Conservation (phyloP, 1,284 basidiomycete genomes). For the Singerocomus inundabilis region DNA sequence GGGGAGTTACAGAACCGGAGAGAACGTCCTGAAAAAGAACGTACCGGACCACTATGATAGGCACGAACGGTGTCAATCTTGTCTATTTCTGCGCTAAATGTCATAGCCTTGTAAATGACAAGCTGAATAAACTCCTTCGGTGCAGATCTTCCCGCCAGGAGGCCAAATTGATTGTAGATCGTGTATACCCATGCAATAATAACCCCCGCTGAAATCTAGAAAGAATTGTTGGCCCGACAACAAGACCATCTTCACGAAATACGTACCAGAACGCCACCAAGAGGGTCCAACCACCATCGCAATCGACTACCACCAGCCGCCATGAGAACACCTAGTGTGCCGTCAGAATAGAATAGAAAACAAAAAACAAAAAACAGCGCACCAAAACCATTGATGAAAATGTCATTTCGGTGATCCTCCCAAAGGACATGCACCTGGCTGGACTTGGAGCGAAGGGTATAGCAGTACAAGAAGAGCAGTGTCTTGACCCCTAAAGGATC, state of each 20-base stretch:
- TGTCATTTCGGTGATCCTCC: conserved; percentile 93
- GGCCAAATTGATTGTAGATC: conserved; percentile 78
- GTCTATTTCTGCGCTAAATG: conserved; percentile 83
- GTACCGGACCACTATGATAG: conserved; percentile 77
- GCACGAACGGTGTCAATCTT: conserved; percentile 87
- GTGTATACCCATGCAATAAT: conserved; percentile 81
- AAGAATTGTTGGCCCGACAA: conserved; percentile 5
- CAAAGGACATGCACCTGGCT: conserved; percentile 93
- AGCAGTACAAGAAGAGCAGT: conserved; percentile 85
- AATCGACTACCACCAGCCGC: conserved; percentile 88
- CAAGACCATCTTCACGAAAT: conserved; percentile 2
- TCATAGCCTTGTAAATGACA: conserved; percentile 90
- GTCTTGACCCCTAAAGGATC: conserved; percentile 71
- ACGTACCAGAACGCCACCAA: conserved; percentile 74
- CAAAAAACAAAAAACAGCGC: conserved; percentile 17
- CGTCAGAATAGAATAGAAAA: conserved; percentile 8
- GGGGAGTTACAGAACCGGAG: neutral
- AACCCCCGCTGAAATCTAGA: conserved; percentile 74
- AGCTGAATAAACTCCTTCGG: conserved; percentile 89
- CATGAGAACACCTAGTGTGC: conserved; percentile 74
- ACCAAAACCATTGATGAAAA: conserved; percentile 82
- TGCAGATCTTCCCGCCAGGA: conserved; percentile 89
- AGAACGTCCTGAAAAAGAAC: conserved; percentile 15
- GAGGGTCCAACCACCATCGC: conserved; percentile 83
- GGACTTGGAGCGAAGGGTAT: conserved; percentile 71